Conservation (phyloP, 805 yeast species). For the Saccharomycopsis capsularis region DNA sequence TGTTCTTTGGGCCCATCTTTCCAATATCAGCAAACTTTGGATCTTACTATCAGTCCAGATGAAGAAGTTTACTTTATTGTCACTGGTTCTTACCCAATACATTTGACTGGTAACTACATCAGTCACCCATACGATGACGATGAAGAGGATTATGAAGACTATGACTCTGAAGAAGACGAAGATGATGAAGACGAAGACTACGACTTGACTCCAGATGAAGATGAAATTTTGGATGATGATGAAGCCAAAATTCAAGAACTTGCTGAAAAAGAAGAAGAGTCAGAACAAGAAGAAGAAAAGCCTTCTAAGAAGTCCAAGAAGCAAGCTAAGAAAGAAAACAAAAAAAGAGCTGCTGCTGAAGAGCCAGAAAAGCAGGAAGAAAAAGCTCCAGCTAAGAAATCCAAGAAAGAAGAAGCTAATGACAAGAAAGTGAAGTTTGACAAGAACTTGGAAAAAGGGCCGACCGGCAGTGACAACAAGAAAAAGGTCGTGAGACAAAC, state of each 20-base stretch:
- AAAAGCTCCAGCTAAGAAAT: conserved; percentile 26
- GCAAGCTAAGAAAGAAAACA: conserved; percentile 23
- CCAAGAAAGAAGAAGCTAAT: conserved; percentile 22
- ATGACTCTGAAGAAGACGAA: conserved; percentile 42
- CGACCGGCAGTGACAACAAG: conserved; percentile 41
- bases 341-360: conserved; percentile 21
- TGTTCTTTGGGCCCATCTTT: conserved; percentile 85
- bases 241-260: conserved; percentile 67
- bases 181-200: conserved; percentile 42
- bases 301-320: conserved; percentile 27
- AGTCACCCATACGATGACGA: conserved; percentile 86
- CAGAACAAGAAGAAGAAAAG: conserved; percentile 41
- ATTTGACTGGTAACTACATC: conserved; percentile 90
- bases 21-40: conserved; percentile 85
- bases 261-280: conserved; percentile 38
- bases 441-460: conserved; percentile 91
- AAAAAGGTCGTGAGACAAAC: conserved; percentile 63
- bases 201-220: conserved; percentile 72
- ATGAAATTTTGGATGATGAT: conserved; percentile 55
- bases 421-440: conserved; percentile 64
- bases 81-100: conserved; percentile 91
- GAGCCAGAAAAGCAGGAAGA: conserved; percentile 42
- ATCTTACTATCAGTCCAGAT: conserved; percentile 82
- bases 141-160: conserved; percentile 44
- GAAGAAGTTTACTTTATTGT: conserved; percentile 94